Evolutionary conservation across 352 stramenopile genomes (phyloP).

Genomic region (Globisporangium cederbergense): DNA sequence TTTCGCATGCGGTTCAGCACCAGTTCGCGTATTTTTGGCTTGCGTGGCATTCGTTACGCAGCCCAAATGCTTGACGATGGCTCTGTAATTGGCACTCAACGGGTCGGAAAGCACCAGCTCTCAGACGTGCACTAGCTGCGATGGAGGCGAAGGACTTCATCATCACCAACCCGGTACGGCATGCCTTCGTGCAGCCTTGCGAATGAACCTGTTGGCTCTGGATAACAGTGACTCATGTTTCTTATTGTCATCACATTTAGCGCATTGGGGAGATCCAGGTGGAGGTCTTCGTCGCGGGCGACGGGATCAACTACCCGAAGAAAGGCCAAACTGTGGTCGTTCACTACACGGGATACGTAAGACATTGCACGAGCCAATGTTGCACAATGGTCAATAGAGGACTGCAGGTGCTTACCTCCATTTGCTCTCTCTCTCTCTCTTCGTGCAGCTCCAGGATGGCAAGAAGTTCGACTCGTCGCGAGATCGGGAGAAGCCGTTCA

Average conservation of each 20-base stretch:
- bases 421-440: neutral
- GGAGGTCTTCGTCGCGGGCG: conserved; percentile 87
- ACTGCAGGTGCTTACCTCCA: neutral
- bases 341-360: conserved; percentile 87
- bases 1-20: neutral
- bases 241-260: conserved; percentile 13
- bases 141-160: conserved; percentile 65
- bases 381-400: neutral
- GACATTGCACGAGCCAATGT: conserved; percentile 6
- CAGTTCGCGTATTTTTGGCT: neutral
- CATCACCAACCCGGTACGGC: conserved; percentile 40
- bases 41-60: neutral
- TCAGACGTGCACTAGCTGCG: conserved; percentile 8
- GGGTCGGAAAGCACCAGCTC: neutral
- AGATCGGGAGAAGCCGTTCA: conserved; percentile 83
- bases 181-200: neutral
- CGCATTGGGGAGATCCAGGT: conserved; percentile 76
- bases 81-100: neutral
- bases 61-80: neutral
- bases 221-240: neutral
- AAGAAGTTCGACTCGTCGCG: conserved; percentile 77
- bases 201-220: neutral
- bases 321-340: conserved; percentile 85
- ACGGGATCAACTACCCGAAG: conserved; percentile 88
- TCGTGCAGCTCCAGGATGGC: conserved; percentile 55